Percentiles rank a stretch among this genome's conserved stretches.
Evolutionary conservation across 805 yeast genomes (phyloP).

Genomic region (Starmerella etchellsii): DNA sequence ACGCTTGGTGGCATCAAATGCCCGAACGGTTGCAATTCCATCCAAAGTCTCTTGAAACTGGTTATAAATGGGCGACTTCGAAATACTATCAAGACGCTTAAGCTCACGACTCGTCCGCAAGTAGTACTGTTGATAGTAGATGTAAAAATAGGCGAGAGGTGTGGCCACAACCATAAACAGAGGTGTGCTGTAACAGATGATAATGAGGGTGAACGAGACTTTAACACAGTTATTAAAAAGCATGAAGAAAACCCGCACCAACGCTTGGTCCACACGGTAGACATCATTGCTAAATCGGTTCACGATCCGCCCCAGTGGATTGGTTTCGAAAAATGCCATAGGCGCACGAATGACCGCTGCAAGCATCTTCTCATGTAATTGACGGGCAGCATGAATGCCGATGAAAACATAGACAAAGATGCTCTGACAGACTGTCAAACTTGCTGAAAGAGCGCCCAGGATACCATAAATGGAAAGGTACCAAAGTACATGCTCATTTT

Average conservation of each 20-base stretch:
- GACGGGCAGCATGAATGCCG: constrained; percentile 67
- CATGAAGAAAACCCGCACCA: constrained; percentile 29
- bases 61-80: constrained; percentile 68
- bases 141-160: constrained; percentile 56
- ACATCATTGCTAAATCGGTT: constrained; percentile 86
- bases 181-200: constrained; percentile 82
- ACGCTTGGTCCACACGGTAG: constrained; percentile 71
- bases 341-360: constrained; percentile 68
- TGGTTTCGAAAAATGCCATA: constrained; percentile 88
- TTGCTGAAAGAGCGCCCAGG: constrained; percentile 58
- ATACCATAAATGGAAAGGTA: constrained; percentile 66
- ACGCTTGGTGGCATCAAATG: constrained; percentile 54
- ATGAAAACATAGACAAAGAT: constrained; percentile 30
- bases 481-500: constrained; percentile 56
- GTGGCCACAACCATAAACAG: constrained; percentile 57
- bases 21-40: constrained; percentile 69
- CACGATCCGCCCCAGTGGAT: constrained; percentile 84
- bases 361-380: constrained; percentile 61
- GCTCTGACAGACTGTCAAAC: constrained; percentile 49
- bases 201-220: constrained; percentile 52
- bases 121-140: constrained; percentile 59
- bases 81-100: constrained; percentile 55
- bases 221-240: constrained; percentile 28
- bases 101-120: constrained; percentile 62
- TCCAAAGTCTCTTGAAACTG: constrained; percentile 69